Evolutionary conservation across 139 green algal species (phyloP), one percentile per base, ranked within the genome.

Genomic region (Picochlorum sp.): DNA sequence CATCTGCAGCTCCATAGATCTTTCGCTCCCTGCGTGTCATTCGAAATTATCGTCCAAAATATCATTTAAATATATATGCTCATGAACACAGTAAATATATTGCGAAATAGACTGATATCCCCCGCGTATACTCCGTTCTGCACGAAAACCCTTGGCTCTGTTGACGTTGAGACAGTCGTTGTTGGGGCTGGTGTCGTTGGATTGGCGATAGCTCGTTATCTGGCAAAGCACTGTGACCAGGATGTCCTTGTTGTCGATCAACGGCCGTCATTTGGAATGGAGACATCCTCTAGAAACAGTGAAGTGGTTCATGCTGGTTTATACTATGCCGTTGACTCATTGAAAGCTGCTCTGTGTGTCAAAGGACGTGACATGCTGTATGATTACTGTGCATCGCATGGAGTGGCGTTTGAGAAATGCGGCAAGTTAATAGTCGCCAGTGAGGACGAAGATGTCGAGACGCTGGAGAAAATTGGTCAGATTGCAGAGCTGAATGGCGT

Each of bases 391-490:
- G 34, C 63, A 24, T 10, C 57, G 16, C 52, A 77, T 10, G 41
- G 38, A 37, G 75, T 96, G 20, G 62, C 78, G 0, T 71, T 88
- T 70, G 66, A 70, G 37, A 63, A 62, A 3, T 49, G 84, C 2
- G 83, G 82, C 57, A 96, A 96, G 68, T 73, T 96, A 9, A 63
- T 96, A 16, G 88, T 95, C 8, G 88, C 87, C 3, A 79, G 66
- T 3, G 51, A 21, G 2, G 45, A 74, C n/a, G 34, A 57, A 9
- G 67, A 81, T 65, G 4, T 81, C 15, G 13, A 9, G 9, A 28
- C 26, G 26, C 38, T 73, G 60, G 30, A 70, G 49, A 34, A 71
- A 10, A 38, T 72, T 24, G 16, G 23, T 11, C 51, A n/a, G 8
- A 60, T 20, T 9, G 57, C 58, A 49, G 37, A 38, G n/a, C 41